phyloP scores from a whole-genome alignment of 768 basidiomycete species.

The Suillus ampliporus region DNA sequence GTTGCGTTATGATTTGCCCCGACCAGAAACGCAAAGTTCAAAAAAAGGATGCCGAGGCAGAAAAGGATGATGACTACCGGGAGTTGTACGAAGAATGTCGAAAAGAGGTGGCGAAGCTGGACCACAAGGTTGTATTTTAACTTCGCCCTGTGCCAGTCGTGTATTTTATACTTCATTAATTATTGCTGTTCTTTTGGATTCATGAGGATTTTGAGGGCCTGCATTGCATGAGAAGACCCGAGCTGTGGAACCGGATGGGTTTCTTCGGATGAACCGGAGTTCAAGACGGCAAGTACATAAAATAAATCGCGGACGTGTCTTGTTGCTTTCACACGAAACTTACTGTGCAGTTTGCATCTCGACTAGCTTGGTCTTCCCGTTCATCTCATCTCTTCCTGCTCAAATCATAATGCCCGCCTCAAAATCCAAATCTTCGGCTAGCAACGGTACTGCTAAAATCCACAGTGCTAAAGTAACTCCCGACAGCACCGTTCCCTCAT shows the following conservation, averaged over 20 bases:
- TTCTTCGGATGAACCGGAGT: constrained; percentile 1
- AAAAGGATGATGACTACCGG: constrained; percentile 83
- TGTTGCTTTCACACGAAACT: constrained; percentile 15
- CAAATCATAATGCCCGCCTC: constrained; percentile 39
- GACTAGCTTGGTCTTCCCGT: constrained; percentile 24
- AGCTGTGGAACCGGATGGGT: too few species aligned
- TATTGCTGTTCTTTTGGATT: constrained; percentile 9
- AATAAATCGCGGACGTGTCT: constrained; percentile 4
- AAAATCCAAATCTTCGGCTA: constrained; percentile 60
- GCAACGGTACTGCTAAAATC: constrained; percentile 50
- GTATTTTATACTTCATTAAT: constrained; percentile 9
- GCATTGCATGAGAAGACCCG: not conserved
- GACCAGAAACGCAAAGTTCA: constrained; percentile 75
- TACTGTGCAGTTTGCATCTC: not conserved
- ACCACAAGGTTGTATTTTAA: constrained; percentile 72
- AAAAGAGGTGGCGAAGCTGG: constrained; percentile 83
- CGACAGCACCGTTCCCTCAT: constrained; percentile 33
- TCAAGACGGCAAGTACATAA: not conserved
- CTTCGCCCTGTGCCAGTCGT: constrained; percentile 7
- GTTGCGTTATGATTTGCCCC: constrained; percentile 95
- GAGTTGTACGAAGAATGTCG: constrained; percentile 87
- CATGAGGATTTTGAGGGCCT: not conserved
- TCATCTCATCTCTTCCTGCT: constrained; percentile 20
- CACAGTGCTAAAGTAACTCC: constrained; percentile 27
- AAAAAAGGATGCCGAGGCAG: constrained; percentile 63